Evolutionary conservation across 306 rosid genomes (phyloP).

Genomic region (Calophaca sinica): DNA sequence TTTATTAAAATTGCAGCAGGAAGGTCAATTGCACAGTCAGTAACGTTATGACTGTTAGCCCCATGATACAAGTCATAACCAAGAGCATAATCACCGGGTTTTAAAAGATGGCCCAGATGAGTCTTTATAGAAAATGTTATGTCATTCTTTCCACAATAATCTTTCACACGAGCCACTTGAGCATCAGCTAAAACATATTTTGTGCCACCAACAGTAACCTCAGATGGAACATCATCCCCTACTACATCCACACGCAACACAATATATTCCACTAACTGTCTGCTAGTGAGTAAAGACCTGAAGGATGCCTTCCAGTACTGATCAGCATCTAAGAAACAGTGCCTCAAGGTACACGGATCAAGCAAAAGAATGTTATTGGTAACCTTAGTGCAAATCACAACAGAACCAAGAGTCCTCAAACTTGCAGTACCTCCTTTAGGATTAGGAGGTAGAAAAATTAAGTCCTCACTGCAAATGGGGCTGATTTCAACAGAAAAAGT

Average conservation of each 20-base stretch:
- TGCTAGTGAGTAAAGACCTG: slow-evolving; percentile 59
- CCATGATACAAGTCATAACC: slow-evolving; percentile 52
- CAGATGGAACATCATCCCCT: no score
- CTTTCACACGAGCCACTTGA: slow-evolving; percentile 49
- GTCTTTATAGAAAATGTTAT: slow-evolving; percentile 65
- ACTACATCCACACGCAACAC: no score
- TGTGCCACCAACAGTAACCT: no score
- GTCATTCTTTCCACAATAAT: slow-evolving; percentile 68
- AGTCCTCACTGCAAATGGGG: no score
- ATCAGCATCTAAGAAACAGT: slow-evolving; percentile 77
- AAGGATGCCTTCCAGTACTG: slow-evolving; percentile 58
- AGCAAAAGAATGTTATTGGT: slow-evolving; percentile 70
- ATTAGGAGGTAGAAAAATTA: not conserved
- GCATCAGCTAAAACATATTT: no score
- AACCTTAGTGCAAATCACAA: slow-evolving; percentile 80
- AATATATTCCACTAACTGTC: slow-evolving; percentile 34
- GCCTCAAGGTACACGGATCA: slow-evolving; percentile 72
- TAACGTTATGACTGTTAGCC: slow-evolving; percentile 59
- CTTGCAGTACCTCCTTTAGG: slow-evolving; percentile 67
- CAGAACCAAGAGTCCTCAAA: slow-evolving; percentile 73
- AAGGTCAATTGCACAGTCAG: slow-evolving; percentile 57
- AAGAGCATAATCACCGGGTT: no score
- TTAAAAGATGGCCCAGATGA: slow-evolving; percentile 59
- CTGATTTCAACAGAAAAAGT: no score
- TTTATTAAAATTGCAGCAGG: slow-evolving; percentile 51